phyloP scores from a whole-genome alignment of 495 filamentous ascomycete species.

The Glonium stellatum region DNA sequence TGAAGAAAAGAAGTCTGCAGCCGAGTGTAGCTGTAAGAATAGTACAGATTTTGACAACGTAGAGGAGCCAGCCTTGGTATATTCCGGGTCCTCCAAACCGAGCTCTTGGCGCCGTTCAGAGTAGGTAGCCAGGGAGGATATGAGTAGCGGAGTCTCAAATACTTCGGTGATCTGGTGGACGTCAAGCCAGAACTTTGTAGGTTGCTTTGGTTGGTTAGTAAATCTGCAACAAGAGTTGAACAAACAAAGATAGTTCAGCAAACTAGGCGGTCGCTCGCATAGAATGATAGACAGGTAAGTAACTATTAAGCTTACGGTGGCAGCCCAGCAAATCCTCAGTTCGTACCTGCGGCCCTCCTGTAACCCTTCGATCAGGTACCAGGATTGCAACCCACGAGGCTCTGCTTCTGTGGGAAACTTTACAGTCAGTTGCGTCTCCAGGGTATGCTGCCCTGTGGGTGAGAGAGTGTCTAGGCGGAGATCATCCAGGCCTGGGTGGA shows the following conservation, averaged over 20 bases:
- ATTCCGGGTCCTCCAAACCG: slow-evolving; percentile 7
- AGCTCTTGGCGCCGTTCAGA: slow-evolving; percentile 45
- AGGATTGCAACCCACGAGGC: slow-evolving; percentile 60
- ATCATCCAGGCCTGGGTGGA: slow-evolving; percentile 54
- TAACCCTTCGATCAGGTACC: slow-evolving; percentile 78
- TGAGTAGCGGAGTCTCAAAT: slow-evolving; percentile 52
- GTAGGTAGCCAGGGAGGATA: slow-evolving; percentile 58
- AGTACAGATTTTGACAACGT: slow-evolving; percentile 47
- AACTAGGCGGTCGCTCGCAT: neutral
- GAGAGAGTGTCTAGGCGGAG: slow-evolving; percentile 59
- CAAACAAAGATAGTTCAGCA: slow-evolving; percentile 16
- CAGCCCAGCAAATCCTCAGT: slow-evolving; percentile 87
- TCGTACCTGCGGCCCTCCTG: slow-evolving; percentile 74
- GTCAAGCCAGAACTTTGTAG: slow-evolving; percentile 68
- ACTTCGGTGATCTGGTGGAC: slow-evolving; percentile 53
- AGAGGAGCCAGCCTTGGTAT: slow-evolving; percentile 19
- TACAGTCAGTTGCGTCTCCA: slow-evolving; percentile 57
- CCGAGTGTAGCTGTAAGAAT: slow-evolving; percentile 69
- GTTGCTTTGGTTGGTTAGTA: slow-evolving; percentile 55
- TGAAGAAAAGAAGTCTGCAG: slow-evolving; percentile 75
- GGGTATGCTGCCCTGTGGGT: slow-evolving; percentile 42
- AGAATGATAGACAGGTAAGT: neutral
- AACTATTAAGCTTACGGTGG: slow-evolving; percentile 57
- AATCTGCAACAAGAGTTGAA: neutral
- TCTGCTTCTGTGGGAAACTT: slow-evolving; percentile 53